phyloP scores from a whole-genome alignment of 306 rosid species.

The Notholithocarpus densiflorus region DNA sequence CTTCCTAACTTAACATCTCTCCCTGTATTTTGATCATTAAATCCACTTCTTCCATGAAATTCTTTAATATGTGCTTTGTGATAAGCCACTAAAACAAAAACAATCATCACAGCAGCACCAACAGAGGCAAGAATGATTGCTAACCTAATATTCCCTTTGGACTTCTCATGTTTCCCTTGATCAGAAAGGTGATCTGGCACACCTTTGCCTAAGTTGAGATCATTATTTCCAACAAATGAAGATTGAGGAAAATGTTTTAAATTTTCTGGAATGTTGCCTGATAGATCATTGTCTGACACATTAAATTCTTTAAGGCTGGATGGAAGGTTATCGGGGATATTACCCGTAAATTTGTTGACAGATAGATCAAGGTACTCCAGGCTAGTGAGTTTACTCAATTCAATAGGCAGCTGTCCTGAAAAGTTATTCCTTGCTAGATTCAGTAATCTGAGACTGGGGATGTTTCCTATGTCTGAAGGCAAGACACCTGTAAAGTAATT shows the following conservation, averaged over 20 bases:
- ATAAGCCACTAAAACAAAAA: slow-evolving; percentile 83
- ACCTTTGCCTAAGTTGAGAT: slow-evolving; percentile 35
- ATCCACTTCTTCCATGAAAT: slow-evolving; percentile 69
- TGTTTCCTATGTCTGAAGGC: slow-evolving; percentile 68
- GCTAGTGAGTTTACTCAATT: slow-evolving; percentile 58
- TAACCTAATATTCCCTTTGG: slow-evolving; percentile 72
- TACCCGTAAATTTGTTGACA: slow-evolving; percentile 70
- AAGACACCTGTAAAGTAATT: slow-evolving; percentile 67
- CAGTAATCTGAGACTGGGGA: slow-evolving; percentile 76
- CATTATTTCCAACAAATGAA: slow-evolving; percentile 80
- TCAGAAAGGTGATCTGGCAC: slow-evolving; percentile 41
- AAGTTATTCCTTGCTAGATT: slow-evolving; percentile 74
- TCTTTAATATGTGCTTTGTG: slow-evolving; percentile 75
- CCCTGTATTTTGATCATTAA: slow-evolving; percentile 53
- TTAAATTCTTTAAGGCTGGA: slow-evolving; percentile 60
- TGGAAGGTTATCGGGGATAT: slow-evolving; percentile 78
- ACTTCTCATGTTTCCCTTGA: slow-evolving; percentile 33
- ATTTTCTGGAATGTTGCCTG: slow-evolving; percentile 70
- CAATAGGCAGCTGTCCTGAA: slow-evolving; percentile 75
- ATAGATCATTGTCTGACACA: slow-evolving; percentile 79
- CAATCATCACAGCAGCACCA: slow-evolving; percentile 88
- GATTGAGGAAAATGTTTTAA: slow-evolving; percentile 54
- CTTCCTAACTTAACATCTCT: slow-evolving; percentile 72
- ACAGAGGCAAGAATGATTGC: slow-evolving; percentile 91
- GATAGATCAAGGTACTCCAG: slow-evolving; percentile 86